Evolutionary conservation across 345 rosid genomes (phyloP).

Genomic region (Clarkia xantiana): DNA sequence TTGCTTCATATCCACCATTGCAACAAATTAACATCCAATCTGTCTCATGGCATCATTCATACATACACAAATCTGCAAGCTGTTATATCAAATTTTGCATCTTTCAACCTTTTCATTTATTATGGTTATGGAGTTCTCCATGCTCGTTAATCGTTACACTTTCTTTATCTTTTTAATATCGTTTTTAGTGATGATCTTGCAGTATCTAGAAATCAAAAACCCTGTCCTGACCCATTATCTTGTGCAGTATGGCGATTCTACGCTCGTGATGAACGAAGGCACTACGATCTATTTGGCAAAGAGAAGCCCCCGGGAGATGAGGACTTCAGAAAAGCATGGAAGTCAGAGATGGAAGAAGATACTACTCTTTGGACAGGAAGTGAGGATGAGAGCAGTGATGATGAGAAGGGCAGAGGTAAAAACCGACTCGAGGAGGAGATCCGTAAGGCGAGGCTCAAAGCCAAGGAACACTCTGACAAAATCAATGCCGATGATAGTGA

Average conservation of each 20-base stretch:
- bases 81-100: too few relatives aligned
- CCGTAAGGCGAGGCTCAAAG: conserved; percentile 55
- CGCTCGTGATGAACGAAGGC: conserved; percentile 34
- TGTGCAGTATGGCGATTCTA: conserved; percentile 38
- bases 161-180: too few relatives aligned
- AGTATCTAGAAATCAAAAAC: too few relatives aligned
- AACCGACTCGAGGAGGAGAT: conserved; percentile 35
- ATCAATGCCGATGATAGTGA: conserved; percentile 88
- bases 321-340: conserved; percentile 56
- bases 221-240: too few relatives aligned
- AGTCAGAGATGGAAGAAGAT: conserved; percentile 55
- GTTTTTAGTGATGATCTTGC: too few relatives aligned
- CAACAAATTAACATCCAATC: too few relatives aligned
- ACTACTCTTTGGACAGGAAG: conserved; percentile 68
- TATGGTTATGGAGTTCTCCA: too few relatives aligned
- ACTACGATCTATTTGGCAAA: conserved; percentile 63
- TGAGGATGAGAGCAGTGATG: conserved; percentile 46
- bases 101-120: too few relatives aligned
- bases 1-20: too few relatives aligned
- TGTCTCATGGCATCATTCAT: too few relatives aligned
- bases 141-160: too few relatives aligned
- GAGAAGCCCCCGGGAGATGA: conserved; percentile 37
- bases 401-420: conserved; percentile 8
- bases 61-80: too few relatives aligned
- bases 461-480: conserved; percentile 47